These are phyloP conservation scores for Cladophialophora yegresii DNA, from an alignment of 2,329 filamentous ascomycete species.

Conservation along the genomic window DNA sequence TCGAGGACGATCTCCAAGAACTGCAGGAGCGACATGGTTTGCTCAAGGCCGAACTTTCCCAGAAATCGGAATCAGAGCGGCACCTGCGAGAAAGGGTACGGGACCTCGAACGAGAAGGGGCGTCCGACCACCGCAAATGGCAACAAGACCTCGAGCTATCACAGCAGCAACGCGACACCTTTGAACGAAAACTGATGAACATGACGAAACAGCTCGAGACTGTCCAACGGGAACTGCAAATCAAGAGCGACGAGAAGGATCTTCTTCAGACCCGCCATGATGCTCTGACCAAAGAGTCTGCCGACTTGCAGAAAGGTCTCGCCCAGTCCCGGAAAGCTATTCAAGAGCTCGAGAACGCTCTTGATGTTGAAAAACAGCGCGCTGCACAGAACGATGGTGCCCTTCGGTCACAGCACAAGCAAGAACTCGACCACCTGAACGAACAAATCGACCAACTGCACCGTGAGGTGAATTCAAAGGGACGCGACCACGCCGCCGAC, in stretches of 20 bases:
- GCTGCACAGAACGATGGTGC: constrained; percentile 63
- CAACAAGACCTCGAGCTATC: constrained; percentile 50
- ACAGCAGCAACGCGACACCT: constrained; percentile 48
- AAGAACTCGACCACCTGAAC: constrained; percentile 57
- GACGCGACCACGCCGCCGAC: constrained; percentile 69
- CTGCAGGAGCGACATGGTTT: constrained; percentile 51
- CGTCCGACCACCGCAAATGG: constrained; percentile 43
- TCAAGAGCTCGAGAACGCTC: constrained; percentile 52
- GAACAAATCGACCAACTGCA: constrained; percentile 63
- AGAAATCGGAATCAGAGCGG: constrained; percentile 47
- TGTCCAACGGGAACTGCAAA: constrained; percentile 61
- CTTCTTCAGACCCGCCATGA: constrained; percentile 70
- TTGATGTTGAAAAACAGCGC: constrained; percentile 59
- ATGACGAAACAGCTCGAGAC: constrained; percentile 52
- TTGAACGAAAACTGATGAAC: constrained; percentile 49
- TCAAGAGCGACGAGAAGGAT: constrained; percentile 64
- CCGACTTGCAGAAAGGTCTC: constrained; percentile 67
- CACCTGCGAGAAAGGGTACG: constrained; percentile 48
- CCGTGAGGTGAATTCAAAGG: constrained; percentile 67
- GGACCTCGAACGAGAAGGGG: constrained; percentile 45
- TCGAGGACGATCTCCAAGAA: constrained; percentile 66
- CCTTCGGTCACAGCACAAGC: constrained; percentile 57
- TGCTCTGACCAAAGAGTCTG: constrained; percentile 65
- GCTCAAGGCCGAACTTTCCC: constrained; percentile 49
- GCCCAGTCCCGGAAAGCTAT: constrained; percentile 49